A percentile compares a stretch with the other conserved stretches of the same genome.
Conservation (phyloP, 768 basidiomycete genomes). For the Lentinula boryana region DNA sequence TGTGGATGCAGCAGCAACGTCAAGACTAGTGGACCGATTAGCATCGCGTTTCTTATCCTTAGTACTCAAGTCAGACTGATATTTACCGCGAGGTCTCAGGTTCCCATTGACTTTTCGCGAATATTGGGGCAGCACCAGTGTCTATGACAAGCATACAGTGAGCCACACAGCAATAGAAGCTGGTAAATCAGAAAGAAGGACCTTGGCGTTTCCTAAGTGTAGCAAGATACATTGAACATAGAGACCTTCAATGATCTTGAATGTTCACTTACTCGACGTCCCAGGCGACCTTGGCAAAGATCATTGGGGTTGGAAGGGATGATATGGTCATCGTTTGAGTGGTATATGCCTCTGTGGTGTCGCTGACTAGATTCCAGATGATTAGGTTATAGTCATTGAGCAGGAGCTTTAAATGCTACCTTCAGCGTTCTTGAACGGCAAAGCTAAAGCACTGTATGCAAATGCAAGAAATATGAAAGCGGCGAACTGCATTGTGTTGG, state of each 20-base stretch:
- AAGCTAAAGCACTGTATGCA: not conserved
- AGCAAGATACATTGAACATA: not conserved
- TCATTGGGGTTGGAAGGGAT: not conserved
- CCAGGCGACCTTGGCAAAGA: constrained; percentile 1
- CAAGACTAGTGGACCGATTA: not conserved
- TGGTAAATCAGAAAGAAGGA: not conserved
- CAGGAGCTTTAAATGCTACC: not conserved
- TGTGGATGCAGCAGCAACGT: not conserved
- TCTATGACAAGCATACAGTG: not conserved
- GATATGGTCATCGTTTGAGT: not conserved
- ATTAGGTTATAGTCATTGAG: too few species aligned
- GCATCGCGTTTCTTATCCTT: not conserved
- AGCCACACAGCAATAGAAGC: not conserved
- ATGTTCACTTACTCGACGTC: not conserved
- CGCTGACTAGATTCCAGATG: not conserved
- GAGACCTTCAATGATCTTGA: not conserved
- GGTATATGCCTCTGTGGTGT: too few species aligned
- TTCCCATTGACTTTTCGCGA: constrained; percentile 1
- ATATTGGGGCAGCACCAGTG: not conserved
- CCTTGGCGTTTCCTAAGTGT: not conserved
- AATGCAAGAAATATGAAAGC: not conserved
- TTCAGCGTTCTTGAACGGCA: not conserved
- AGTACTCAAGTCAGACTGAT: too few species aligned
- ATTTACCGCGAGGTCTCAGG: not conserved
- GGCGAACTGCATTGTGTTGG: not conserved